These are phyloP conservation scores for Clitopilus passeckerianus DNA, from an alignment of 768 basidiomycete genomes.

Conservation along the genomic window DNA sequence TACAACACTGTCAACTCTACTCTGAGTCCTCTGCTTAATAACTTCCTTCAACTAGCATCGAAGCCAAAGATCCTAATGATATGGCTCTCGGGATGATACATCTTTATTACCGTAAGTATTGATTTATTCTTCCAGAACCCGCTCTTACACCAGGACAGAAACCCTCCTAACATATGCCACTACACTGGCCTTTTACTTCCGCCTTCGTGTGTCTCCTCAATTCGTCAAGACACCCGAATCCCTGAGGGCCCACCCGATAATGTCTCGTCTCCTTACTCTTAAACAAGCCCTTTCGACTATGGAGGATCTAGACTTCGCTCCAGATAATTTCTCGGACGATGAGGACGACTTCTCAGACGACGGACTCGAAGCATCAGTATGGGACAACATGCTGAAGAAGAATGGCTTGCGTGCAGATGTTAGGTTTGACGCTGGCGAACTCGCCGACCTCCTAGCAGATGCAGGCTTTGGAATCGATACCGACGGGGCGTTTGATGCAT, in stretches of 20 bases:
- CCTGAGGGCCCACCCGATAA: constrained; percentile 66
- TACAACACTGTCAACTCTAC: not conserved
- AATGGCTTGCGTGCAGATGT: constrained; percentile 37
- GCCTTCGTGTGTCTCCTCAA: constrained; percentile 70
- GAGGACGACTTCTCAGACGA: constrained; percentile 37
- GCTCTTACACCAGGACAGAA: constrained; percentile 43
- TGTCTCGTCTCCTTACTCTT: constrained; percentile 71
- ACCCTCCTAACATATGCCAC: constrained; percentile 86
- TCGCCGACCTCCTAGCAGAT: constrained; percentile 54
- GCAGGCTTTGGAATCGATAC: constrained; percentile 19
- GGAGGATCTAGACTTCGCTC: constrained; percentile 78
- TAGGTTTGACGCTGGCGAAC: constrained; percentile 39
- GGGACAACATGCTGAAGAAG: constrained; percentile 34
- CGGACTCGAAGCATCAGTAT: constrained; percentile 18
- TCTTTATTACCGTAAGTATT: constrained; percentile 79
- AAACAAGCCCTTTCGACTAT: constrained; percentile 79
- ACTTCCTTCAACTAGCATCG: constrained; percentile 31
- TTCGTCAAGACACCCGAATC: constrained; percentile 56
- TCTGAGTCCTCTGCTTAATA: too few relatives aligned
- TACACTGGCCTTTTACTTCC: constrained; percentile 87
- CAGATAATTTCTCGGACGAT: constrained; percentile 42
- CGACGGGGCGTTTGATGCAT: not conserved
- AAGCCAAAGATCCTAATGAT: constrained; percentile 42
- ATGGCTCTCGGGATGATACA: constrained; percentile 69
- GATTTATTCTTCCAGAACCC: not conserved